phyloP scores from a whole-genome alignment of 257 asterid genomes.

The Orobanche coerulescens region DNA sequence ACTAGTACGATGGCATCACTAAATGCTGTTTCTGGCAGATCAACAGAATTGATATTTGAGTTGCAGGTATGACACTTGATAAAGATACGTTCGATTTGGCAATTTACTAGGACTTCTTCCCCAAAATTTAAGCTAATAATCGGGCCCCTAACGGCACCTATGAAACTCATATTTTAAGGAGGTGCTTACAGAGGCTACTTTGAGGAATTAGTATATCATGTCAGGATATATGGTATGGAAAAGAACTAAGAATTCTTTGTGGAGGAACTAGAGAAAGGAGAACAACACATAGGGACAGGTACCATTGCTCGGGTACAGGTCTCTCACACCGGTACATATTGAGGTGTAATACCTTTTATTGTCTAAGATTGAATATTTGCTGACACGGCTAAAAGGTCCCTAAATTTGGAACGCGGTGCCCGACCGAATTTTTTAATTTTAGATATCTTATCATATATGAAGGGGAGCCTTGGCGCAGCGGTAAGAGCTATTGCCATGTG shows the following conservation, averaged over 20 bases:
- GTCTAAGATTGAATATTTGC: too few species aligned
- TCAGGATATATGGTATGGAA: background rate
- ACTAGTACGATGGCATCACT: constrained; percentile 26
- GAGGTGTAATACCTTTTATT: too few species aligned
- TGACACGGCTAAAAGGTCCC: too few species aligned
- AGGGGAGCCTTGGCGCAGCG: too few species aligned
- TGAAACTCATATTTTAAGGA: background rate
- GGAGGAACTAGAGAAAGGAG: background rate
- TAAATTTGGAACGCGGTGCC: too few species aligned
- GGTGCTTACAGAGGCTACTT: background rate
- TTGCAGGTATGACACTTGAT: constrained; percentile 50
- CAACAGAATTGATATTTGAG: constrained; percentile 62
- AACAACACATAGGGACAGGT: background rate
- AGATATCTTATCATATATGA: too few species aligned
- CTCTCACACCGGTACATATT: too few species aligned
- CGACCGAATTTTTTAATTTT: too few species aligned
- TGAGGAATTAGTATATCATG: background rate
- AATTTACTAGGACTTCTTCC: background rate
- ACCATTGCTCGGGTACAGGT: too few species aligned
- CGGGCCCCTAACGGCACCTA: background rate
- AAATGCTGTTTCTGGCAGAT: constrained; percentile 40
- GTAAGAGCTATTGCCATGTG: too few species aligned
- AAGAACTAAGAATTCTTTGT: background rate
- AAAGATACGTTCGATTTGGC: background rate
- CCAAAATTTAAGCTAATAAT: background rate